Evolutionary conservation across 176 grass and related monocot species (phyloP).

Genomic region (Lolium multiflorum): DNA sequence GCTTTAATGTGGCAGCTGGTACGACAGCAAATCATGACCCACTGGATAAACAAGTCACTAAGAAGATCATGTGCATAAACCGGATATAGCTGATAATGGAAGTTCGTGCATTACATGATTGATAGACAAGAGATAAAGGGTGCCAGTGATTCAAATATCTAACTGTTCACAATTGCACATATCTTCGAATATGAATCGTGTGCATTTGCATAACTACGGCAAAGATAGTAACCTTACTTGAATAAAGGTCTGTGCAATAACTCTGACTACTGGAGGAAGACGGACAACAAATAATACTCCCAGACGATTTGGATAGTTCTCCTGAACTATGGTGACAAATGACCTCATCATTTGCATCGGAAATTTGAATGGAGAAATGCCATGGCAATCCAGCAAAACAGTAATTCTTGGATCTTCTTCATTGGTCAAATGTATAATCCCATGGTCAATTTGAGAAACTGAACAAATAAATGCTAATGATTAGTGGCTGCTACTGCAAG

Average conservation of each 20-base stretch:
- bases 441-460: constrained; percentile 98
- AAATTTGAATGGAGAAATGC: constrained; percentile 91
- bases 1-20: background rate
- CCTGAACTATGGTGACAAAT: constrained; percentile 78
- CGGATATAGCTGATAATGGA: background rate
- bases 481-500: constrained; percentile 26
- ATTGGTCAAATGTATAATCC: constrained; percentile 71
- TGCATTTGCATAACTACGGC: background rate
- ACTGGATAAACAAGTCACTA: background rate
- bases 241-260: constrained; percentile 94
- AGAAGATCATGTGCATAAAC: constrained; percentile 18
- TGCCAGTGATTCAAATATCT: constrained; percentile 8
- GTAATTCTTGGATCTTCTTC: constrained; percentile 83
- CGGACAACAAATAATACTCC: constrained; percentile 75
- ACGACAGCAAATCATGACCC: background rate
- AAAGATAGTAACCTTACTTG: constrained; percentile 62
- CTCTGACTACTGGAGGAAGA: constrained; percentile 95
- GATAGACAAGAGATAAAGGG: background rate
- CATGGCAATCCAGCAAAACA: constrained; percentile 92
- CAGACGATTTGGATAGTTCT: constrained; percentile 92
- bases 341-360: constrained; percentile 98
- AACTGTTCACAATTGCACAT: background rate
- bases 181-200: background rate
- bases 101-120: background rate
- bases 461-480: constrained; percentile 37